These are phyloP conservation scores for Hymenoscyphus linearis DNA, from an alignment of 2,329 filamentous ascomycete species.

Conservation along the genomic window DNA sequence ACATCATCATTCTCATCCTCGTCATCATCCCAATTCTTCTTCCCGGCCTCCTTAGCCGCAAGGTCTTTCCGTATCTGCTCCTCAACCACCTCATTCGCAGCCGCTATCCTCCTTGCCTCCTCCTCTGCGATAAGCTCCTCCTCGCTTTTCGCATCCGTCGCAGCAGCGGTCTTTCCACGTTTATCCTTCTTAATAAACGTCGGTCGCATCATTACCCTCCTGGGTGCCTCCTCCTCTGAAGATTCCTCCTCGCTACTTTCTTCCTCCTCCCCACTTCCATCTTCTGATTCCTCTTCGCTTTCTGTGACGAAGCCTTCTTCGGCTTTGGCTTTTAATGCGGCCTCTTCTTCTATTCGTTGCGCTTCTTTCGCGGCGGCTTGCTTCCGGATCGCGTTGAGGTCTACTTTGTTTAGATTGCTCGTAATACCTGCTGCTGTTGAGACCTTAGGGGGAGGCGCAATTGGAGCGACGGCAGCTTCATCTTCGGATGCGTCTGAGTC, in stretches of 20 bases:
- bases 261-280: constrained; percentile 40
- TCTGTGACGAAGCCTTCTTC: constrained; percentile 62
- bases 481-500: constrained; percentile 46
- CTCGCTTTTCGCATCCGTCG: constrained; percentile 34
- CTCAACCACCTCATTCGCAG: constrained; percentile 75
- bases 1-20: constrained; percentile 67
- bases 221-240: constrained; percentile 45
- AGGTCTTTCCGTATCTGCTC: constrained; percentile 82
- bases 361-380: constrained; percentile 44
- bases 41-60: constrained; percentile 66
- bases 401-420: constrained; percentile 47
- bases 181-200: constrained; percentile 59
- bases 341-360: constrained; percentile 43
- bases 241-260: constrained; percentile 50
- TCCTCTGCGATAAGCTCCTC: constrained; percentile 46
- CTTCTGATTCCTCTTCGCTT: constrained; percentile 37
- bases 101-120: constrained; percentile 60
- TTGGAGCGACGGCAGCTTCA: constrained; percentile 33
- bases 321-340: constrained; percentile 36
- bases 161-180: constrained; percentile 32
- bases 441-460: constrained; percentile 52
- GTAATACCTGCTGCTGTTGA: constrained; percentile 52
- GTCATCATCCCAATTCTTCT: constrained; percentile 81
- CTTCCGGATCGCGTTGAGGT: constrained; percentile 44
- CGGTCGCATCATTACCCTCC: constrained; percentile 54